Evolutionary conservation across 768 basidiomycete genomes (phyloP).

Genomic region (Gymnopilus dilepis): DNA sequence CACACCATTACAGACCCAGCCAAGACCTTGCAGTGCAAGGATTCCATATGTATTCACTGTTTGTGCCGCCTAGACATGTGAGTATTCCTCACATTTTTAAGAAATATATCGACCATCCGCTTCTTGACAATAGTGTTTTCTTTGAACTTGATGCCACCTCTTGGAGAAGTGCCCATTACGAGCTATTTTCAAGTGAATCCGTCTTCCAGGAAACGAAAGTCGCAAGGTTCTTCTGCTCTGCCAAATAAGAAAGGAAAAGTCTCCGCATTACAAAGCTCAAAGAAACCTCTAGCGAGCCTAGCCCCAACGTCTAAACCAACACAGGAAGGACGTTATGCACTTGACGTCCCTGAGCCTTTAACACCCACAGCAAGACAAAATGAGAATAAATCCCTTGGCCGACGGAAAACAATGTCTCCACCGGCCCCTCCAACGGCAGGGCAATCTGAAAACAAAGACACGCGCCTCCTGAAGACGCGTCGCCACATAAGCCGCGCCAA

Average conservation of each 20-base stretch:
- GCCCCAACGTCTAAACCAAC: not conserved
- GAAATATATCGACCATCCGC: no score
- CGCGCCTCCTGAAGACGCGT: no score
- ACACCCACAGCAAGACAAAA: not conserved
- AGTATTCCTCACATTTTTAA: no score
- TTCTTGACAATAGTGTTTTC: no score
- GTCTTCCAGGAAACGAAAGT: constrained; percentile 3
- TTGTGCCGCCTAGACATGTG: no score
- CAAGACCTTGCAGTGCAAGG: no score
- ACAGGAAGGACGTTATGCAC: not conserved
- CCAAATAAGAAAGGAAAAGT: constrained; percentile 1
- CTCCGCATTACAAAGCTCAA: not conserved
- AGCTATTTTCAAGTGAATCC: constrained; percentile 7
- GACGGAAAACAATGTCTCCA: not conserved
- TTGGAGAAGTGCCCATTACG: constrained; percentile 16
- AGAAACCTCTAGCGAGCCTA: not conserved
- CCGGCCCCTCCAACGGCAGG: not conserved
- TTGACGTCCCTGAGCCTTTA: not conserved
- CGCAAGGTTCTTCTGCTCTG: not conserved
- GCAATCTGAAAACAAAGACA: not conserved
- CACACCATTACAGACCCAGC: no score
- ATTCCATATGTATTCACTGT: no score
- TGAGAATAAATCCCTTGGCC: no score
- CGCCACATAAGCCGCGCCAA: no score
- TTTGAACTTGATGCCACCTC: constrained; percentile 11